Evolutionary conservation across 306 rosid genomes (phyloP).

Genomic region (Vicia faba): DNA sequence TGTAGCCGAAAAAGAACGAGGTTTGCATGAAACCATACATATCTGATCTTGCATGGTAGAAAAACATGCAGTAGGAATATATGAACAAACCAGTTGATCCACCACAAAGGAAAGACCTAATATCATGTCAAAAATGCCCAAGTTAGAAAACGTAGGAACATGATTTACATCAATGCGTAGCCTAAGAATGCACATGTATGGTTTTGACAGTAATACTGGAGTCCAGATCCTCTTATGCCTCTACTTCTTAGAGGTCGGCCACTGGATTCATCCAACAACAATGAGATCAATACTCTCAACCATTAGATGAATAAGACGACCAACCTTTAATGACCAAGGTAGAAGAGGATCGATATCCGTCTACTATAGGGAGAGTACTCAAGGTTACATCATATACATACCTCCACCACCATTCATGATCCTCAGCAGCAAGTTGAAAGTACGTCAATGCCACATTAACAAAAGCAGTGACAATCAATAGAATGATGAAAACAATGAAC

Average conservation of each 20-base stretch:
- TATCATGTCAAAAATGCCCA: constrained; percentile 19
- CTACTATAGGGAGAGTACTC: neutral
- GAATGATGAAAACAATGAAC: constrained; percentile 54
- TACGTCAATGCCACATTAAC: constrained; percentile 56
- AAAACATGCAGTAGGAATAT: constrained; percentile 51
- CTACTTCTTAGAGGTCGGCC: neutral
- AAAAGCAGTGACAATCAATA: constrained; percentile 58
- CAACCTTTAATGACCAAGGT: neutral
- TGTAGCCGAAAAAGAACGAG: constrained; percentile 60
- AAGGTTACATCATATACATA: constrained; percentile 28
- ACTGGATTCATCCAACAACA: neutral
- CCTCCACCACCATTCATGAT: constrained; percentile 73
- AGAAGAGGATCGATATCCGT: neutral
- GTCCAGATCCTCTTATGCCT: neutral
- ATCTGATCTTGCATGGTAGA: constrained; percentile 56
- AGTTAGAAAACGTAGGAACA: constrained; percentile 24
- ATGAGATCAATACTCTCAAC: neutral
- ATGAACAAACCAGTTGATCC: constrained; percentile 65
- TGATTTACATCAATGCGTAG: neutral
- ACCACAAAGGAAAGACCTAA: constrained; percentile 57
- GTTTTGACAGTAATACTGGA: neutral
- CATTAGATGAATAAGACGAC: neutral
- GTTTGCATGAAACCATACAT: constrained; percentile 67
- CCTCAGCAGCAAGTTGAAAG: constrained; percentile 64
- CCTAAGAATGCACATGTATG: neutral